Conservation (phyloP, 202 grass and related monocot genomes). For the Elaeis oleifera region DNA sequence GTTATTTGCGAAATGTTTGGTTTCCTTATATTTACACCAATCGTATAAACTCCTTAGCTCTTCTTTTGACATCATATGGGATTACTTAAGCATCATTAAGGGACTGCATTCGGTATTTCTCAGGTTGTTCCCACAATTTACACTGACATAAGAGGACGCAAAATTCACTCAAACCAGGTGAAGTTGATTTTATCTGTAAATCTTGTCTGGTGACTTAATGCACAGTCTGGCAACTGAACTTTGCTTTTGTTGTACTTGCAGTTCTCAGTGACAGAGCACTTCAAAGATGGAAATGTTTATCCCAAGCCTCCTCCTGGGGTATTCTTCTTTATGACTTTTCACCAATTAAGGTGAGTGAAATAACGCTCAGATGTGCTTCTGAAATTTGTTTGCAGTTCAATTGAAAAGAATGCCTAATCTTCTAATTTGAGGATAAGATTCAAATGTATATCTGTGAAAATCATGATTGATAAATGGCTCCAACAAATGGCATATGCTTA, state of each 20-base stretch:
- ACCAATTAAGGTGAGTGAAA: slow-evolving; percentile 71
- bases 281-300: slow-evolving; percentile 66
- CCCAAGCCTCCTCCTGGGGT: slow-evolving; percentile 66
- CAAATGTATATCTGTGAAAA: too few species aligned
- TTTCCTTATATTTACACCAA: too few species aligned
- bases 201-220: slow-evolving; percentile 3
- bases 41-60: too few species aligned
- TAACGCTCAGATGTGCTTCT: not conserved
- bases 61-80: too few species aligned
- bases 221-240: slow-evolving; percentile 22
- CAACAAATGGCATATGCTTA: too few species aligned
- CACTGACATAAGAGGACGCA: slow-evolving; percentile 71
- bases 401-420: slow-evolving; percentile 16
- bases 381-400: not conserved
- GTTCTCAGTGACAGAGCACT: slow-evolving; percentile 97
- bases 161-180: slow-evolving; percentile 99
- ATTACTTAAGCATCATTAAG: too few species aligned
- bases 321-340: slow-evolving; percentile 99
- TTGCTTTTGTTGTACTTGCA: slow-evolving; percentile 28
- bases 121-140: slow-evolving; percentile 99
- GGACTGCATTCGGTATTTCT: not conserved
- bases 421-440: too few species aligned
- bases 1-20: too few species aligned
- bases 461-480: too few species aligned
- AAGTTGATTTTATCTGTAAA: not conserved